A percentile compares a stretch with the other conserved stretches of the same genome.
These are phyloP conservation scores for Pelargonium nanum DNA, from an alignment of 345 rosid species.

Conservation along the genomic window DNA sequence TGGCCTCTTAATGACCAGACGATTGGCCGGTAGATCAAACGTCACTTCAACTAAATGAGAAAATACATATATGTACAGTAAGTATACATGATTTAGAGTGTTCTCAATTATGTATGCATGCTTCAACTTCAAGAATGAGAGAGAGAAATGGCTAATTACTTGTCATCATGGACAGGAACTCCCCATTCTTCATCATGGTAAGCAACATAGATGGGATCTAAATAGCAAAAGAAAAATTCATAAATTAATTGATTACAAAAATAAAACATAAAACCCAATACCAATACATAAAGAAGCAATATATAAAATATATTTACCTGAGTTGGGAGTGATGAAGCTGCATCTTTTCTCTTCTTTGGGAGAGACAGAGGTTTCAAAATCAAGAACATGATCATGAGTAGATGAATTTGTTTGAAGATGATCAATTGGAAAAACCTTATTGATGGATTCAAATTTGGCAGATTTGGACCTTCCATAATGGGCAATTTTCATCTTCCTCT, in stretches of 20 bases:
- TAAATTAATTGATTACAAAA: background rate
- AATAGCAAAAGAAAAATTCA: background rate
- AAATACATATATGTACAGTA: too few species aligned
- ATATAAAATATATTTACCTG: constrained; percentile 25
- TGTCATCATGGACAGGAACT: constrained; percentile 65
- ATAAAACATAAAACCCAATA: background rate
- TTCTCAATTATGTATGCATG: background rate
- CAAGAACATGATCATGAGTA: too few species aligned
- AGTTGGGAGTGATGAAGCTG: constrained; percentile 53
- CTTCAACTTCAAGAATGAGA: background rate
- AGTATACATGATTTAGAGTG: background rate
- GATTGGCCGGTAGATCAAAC: too few species aligned
- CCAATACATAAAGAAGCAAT: background rate
- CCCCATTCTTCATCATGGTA: constrained; percentile 86
- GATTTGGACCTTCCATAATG: constrained; percentile 65
- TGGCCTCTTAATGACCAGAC: too few species aligned
- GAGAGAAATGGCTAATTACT: constrained; percentile 16
- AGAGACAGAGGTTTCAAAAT: background rate
- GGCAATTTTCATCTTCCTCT: constrained; percentile 42
- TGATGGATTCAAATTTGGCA: constrained; percentile 17
- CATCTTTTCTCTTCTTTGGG: constrained; percentile 42
- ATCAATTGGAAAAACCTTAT: constrained; percentile 14
- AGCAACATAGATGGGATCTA: constrained; percentile 63
- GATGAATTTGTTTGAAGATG: constrained; percentile 10
- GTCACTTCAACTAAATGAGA: too few species aligned